These are phyloP conservation scores for Globisporangium emineosum DNA, from an alignment of 352 stramenopile species.

Conservation along the genomic window DNA sequence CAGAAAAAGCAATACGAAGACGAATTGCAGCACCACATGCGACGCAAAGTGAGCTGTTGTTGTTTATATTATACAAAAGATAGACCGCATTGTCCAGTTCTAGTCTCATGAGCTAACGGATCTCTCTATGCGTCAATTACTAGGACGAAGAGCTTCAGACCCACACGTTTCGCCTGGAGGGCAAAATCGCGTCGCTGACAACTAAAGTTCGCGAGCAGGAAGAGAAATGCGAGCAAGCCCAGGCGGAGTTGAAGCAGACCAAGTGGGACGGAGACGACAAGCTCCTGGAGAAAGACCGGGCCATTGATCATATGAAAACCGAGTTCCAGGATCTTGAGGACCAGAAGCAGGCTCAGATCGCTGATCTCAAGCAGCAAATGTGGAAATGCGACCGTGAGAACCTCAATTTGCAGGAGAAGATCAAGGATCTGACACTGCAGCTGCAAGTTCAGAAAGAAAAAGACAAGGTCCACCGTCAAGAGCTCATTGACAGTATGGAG, in stretches of 20 bases:
- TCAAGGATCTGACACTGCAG: conserved; percentile 42
- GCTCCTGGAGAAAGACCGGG: conserved; percentile 52
- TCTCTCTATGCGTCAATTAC: not conserved
- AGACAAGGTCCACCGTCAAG: conserved; percentile 55
- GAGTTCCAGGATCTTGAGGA: conserved; percentile 58
- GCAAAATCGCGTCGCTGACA: conserved; percentile 43
- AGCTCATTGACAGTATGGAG: conserved; percentile 46
- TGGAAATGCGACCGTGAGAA: conserved; percentile 42
- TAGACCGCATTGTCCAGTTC: not conserved
- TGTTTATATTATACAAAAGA: conserved; percentile 7
- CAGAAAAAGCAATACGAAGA: conserved; percentile 80
- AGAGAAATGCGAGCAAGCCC: conserved; percentile 42
- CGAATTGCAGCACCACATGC: conserved; percentile 43
- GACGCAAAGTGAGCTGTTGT: conserved; percentile 39
- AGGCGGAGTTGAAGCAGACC: conserved; percentile 55
- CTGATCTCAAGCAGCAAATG: conserved; percentile 55
- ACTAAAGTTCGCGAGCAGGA: conserved; percentile 48
- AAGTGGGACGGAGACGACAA: conserved; percentile 66
- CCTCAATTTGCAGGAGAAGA: conserved; percentile 40
- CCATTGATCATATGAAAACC: conserved; percentile 44
- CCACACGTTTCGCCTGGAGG: conserved; percentile 23
- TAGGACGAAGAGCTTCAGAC: conserved; percentile 32
- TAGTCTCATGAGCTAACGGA: too few species aligned
- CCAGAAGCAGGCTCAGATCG: conserved; percentile 35
- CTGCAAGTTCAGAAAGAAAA: conserved; percentile 57